These are phyloP conservation scores for Quercus bicolor DNA, from an alignment of 306 rosid genomes.

Conservation along the genomic window DNA sequence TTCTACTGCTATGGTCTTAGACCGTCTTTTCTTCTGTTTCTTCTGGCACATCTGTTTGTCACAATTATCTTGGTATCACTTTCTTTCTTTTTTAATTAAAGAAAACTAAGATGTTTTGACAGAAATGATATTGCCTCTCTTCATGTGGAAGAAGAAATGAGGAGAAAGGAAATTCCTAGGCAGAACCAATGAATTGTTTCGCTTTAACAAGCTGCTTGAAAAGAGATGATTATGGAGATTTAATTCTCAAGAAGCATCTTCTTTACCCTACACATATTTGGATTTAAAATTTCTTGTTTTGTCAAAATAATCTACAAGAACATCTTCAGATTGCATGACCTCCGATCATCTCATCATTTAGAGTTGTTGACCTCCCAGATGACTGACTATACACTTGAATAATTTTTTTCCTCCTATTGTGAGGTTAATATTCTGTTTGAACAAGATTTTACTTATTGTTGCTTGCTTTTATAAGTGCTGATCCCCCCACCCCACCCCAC, in stretches of 20 bases:
- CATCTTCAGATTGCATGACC: background rate
- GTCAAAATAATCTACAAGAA: background rate
- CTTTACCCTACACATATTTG: background rate
- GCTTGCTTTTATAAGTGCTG: background rate
- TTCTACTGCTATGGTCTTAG: background rate
- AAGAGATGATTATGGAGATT: background rate
- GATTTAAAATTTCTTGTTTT: background rate
- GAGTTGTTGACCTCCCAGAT: background rate
- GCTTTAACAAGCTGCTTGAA: background rate
- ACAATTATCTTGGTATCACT: background rate
- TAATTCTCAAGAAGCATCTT: background rate
- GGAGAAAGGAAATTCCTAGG: background rate
- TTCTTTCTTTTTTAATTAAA: background rate
- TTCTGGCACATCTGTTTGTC: background rate
- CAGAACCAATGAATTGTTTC: background rate
- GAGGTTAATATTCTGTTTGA: background rate
- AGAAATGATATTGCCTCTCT: background rate
- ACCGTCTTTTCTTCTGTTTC: background rate
- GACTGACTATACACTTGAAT: background rate
- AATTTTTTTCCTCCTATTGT: background rate
- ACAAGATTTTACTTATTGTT: background rate
- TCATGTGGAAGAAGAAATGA: background rate
- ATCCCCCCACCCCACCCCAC: no score
- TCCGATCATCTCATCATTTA: background rate
- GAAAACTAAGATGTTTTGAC: background rate